Percentiles rank a stretch among this genome's conserved stretches.
Conservation (phyloP, 176 grass and related monocot genomes). For the Eleusine indica region DNA sequence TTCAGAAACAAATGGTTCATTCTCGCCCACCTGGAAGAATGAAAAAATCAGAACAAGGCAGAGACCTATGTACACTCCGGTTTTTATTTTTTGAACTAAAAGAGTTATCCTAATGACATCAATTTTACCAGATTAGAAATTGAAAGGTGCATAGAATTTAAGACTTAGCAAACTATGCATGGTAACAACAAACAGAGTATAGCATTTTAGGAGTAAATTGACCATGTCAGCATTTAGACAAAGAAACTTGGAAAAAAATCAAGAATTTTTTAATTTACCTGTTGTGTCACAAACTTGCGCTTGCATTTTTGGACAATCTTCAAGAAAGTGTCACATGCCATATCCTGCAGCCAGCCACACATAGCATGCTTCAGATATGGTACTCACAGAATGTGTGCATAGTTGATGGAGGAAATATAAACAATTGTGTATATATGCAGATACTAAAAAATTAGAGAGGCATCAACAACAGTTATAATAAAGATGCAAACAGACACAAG, state of each 20-base stretch:
- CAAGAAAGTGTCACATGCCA: conserved; percentile 98
- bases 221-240: background rate
- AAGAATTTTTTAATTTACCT: conserved; percentile 57
- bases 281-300: conserved; percentile 93
- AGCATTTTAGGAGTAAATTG: conserved; percentile 14
- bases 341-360: conserved; percentile 70
- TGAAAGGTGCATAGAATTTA: background rate
- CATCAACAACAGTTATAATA: background rate
- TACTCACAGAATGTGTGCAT: conserved; percentile 2
- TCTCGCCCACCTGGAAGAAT: conserved; percentile 86
- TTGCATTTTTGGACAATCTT: conserved; percentile 99
- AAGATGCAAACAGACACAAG: conserved; percentile 22
- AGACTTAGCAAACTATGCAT: background rate
- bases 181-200: background rate
- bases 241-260: background rate
- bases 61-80: background rate
- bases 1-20: conserved; percentile 98
- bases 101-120: no score
- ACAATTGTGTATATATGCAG: conserved; percentile 20
- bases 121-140: no score
- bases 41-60: background rate
- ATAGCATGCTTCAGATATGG: conserved; percentile 29
- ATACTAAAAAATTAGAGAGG: background rate
- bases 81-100: background rate
- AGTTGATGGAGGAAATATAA: conserved; percentile 24